Evolutionary conservation across 2,329 filamentous ascomycete species (phyloP), one percentile per base, ranked within the genome.

Genomic region (Fusarium verticillioides): DNA sequence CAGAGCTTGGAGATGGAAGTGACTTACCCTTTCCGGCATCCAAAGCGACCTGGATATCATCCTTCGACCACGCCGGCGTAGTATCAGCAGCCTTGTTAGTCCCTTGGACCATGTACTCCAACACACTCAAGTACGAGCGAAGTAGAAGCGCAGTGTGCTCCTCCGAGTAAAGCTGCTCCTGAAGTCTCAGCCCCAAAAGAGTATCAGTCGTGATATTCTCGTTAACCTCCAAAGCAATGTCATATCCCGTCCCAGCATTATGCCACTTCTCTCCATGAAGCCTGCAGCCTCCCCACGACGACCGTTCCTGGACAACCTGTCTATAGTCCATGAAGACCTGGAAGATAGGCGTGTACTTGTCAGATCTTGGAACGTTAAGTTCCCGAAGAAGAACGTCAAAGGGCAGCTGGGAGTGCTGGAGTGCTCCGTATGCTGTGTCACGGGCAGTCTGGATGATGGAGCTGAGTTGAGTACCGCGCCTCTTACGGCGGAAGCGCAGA

Each of bases 311-410:
- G 3, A 52, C 49, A 28, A 13, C 61, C 32, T 39, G 47, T 28
- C 60, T 43, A 19, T 65, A 67, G 9, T 67, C 44, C 19, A 67
- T 12, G 5, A 47, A 49, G 11, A 56, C 64, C 34, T 67, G 64
- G 23, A 67, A 67, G 2, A 67, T 30, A 8, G 64, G 64, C 4
- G 60, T 64, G 19, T n/a, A 28, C 16, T 32, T 40, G 3, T 36
- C 44, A 5, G 60, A 67, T 5, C 60, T 44, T 1, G 64, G 52
- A 8, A 67, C 60, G 11, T 44, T 49, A 0, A 68, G 9, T 9
- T 68, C 21, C 2, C 26, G 23, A 5, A 68, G 53, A 19, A 68
- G 65, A 2, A 37, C 34, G 7, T 68, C 65, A 1, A 68, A 64
- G 2, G 65, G 65, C 0, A 68, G 9, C 12, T 32, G 34, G 15